Evolutionary conservation across 2,329 filamentous ascomycete genomes (phyloP).

Genomic region (Zasmidium angulare): DNA sequence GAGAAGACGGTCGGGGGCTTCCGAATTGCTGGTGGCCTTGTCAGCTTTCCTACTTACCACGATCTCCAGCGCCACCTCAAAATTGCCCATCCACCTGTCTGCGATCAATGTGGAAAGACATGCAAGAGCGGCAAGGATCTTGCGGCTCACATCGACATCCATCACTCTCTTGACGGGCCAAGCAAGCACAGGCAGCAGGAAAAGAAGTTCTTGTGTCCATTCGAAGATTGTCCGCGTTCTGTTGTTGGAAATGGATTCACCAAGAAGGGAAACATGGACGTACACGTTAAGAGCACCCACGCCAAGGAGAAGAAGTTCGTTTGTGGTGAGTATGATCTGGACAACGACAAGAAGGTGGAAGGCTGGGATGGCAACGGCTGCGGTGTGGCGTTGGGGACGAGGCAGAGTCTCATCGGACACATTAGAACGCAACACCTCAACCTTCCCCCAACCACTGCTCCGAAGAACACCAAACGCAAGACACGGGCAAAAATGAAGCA

Average conservation of each 20-base stretch:
- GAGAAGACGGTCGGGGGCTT: slow-evolving; percentile 30
- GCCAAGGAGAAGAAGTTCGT: slow-evolving; percentile 70
- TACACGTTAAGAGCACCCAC: slow-evolving; percentile 76
- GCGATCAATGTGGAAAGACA: slow-evolving; percentile 69
- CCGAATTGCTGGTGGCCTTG: slow-evolving; percentile 8
- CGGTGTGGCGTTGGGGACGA: slow-evolving; percentile 72
- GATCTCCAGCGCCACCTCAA: slow-evolving; percentile 73
- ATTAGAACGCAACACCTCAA: slow-evolving; percentile 78
- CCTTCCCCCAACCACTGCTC: slow-evolving; percentile 33
- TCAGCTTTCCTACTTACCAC: slow-evolving; percentile 66
- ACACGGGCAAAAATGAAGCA: slow-evolving; percentile 9
- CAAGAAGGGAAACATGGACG: slow-evolving; percentile 76
- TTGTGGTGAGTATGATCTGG: slow-evolving; percentile 71
- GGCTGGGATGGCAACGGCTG: slow-evolving; percentile 69
- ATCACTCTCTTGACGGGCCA: slow-evolving; percentile 50
- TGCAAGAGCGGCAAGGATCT: slow-evolving; percentile 68
- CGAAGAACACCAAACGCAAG: slow-evolving; percentile 6
- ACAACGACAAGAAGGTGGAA: slow-evolving; percentile 54
- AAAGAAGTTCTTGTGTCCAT: slow-evolving; percentile 24
- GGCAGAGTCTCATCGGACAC: slow-evolving; percentile 78
- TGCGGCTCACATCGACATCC: slow-evolving; percentile 73
- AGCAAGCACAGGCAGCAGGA: slow-evolving; percentile 2
- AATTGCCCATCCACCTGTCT: slow-evolving; percentile 69
- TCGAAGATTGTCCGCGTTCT: slow-evolving; percentile 60
- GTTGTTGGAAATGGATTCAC: slow-evolving; percentile 74